phyloP scores from a whole-genome alignment of 805 yeast genomes.

The Ogataea polymorpha region DNA sequence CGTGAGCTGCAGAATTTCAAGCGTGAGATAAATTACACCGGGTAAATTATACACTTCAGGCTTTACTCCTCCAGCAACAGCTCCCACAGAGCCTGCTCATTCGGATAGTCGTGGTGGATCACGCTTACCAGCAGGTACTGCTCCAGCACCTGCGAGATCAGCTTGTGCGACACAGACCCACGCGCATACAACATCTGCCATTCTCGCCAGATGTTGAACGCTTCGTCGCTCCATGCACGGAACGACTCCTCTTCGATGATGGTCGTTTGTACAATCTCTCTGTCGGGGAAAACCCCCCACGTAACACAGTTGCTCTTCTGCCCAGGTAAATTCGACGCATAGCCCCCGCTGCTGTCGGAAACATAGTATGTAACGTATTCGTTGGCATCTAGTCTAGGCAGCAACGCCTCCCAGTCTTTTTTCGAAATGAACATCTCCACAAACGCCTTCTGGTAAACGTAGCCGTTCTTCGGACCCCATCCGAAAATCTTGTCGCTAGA shows the following conservation, averaged over 20 bases:
- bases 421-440: constrained; percentile 85
- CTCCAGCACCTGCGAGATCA: constrained; percentile 59
- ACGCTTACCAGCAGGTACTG: constrained; percentile 77
- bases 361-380: constrained; percentile 69
- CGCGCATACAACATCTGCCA: constrained; percentile 82
- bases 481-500: constrained; percentile 89
- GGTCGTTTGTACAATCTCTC: constrained; percentile 88
- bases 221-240: constrained; percentile 95
- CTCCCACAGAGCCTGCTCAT: constrained; percentile 77
- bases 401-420: constrained; percentile 61
- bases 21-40: constrained; percentile 24
- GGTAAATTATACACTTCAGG: constrained; percentile 1
- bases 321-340: constrained; percentile 57
- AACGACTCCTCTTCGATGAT: constrained; percentile 90
- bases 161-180: constrained; percentile 50
- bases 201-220: constrained; percentile 84
- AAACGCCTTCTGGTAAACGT: constrained; percentile 88
- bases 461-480: constrained; percentile 94
- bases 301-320: constrained; percentile 79
- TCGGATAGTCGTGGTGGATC: constrained; percentile 78
- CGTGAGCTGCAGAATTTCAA: constrained; percentile 40
- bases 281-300: constrained; percentile 95
- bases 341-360: constrained; percentile 58
- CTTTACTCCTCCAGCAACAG: constrained; percentile 37
- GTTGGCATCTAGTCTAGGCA: constrained; percentile 47